Evolutionary conservation across 805 yeast genomes (phyloP).

Genomic region (Starmerella cellae): DNA sequence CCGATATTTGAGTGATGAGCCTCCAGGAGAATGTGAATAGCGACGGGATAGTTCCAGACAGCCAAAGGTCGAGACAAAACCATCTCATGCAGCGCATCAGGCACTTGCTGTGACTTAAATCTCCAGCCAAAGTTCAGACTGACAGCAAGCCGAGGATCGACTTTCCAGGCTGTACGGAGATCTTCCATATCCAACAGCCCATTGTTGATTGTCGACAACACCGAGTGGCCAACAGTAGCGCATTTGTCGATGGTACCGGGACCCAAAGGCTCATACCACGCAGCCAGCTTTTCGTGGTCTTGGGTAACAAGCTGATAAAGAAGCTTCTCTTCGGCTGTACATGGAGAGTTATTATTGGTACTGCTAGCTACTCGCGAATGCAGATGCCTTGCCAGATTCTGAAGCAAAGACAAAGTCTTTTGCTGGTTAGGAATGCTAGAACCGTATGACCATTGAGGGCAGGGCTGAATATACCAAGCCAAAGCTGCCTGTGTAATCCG

Average conservation of each 20-base stretch:
- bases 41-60: conserved; percentile 44
- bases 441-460: conserved; percentile 68
- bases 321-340: conserved; percentile 27
- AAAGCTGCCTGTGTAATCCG: conserved; percentile 53
- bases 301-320: conserved; percentile 54
- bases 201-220: not conserved
- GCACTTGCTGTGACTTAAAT: conserved; percentile 14
- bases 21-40: conserved; percentile 40
- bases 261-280: conserved; percentile 61
- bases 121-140: conserved; percentile 31
- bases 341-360: conserved; percentile 6
- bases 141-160: conserved; percentile 63
- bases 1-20: too few species aligned
- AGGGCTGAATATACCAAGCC: conserved; percentile 56
- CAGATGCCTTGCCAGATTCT: conserved; percentile 31
- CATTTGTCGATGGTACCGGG: not conserved
- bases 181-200: conserved; percentile 23
- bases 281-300: conserved; percentile 56
- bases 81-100: conserved; percentile 33
- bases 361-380: conserved; percentile 25
- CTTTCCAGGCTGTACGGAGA: conserved; percentile 44
- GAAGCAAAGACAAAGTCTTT: conserved; percentile 49
- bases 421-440: conserved; percentile 59
- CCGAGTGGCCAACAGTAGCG: not conserved
- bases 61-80: conserved; percentile 45